Evolutionary conservation across 345 rosid genomes (phyloP), one percentile per base, ranked within the genome.

Genomic region (Pistacia atlantica): DNA sequence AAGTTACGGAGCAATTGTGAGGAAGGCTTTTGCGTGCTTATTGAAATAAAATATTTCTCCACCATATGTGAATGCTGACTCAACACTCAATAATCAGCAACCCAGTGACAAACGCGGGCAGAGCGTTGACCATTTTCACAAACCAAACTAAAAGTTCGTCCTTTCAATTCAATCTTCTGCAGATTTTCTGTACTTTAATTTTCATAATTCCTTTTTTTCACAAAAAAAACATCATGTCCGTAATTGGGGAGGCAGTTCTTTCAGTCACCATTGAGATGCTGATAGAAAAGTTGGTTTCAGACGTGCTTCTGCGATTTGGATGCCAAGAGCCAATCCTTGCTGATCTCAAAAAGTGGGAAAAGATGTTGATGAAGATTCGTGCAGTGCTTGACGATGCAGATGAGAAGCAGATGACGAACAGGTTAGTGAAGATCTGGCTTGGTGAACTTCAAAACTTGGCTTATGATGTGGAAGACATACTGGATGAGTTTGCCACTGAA

Each of bases 391-490:
- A 67, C 4, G 70, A 62, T 55, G 75, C 71, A n/a, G 78, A 79
- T 49, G 78, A 74, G 69, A 74, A 62, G 58, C 70, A 56, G 67
- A 22, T 63, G 55, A 55, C 28, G 45, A 54, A 2, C 31, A 1
- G 31, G 1, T 46, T 46, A 8, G 72, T 75, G 17, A 64, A 35
- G 57, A 4, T 0, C 11, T 75, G 79, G 82, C 28, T 80, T 16
- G 54, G n/a, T 17, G 37, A 80, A 4, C 72, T 70, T 17, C 71
- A 45, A 49, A 74, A 80, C 58, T 51, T 65, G 8, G 46, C 63
- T n/a, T 75, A 45, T 38, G 72, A 80, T 0, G 75, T 61, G 7
- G 79, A 80, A 22, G 82, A 80, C 67, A n/a, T 80, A 8, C 11
- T 80, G 22, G 65, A 48, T 31, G 45, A 61, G 2, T 42, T 75